phyloP scores from a whole-genome alignment of 768 basidiomycete genomes.

The Podaxis mareebaensis region DNA sequence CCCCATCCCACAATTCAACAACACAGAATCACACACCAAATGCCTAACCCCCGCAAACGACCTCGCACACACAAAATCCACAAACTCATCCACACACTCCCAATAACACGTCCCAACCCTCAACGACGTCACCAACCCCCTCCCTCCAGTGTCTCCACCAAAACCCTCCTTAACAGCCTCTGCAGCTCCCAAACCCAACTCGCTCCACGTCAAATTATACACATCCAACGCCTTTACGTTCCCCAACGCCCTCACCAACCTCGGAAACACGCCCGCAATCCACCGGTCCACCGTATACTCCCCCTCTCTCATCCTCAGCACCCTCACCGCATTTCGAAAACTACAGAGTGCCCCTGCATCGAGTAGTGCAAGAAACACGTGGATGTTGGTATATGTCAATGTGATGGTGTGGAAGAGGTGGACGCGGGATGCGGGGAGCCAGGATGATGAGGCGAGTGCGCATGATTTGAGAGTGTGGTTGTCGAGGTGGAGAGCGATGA shows the following conservation, averaged over 20 bases:
- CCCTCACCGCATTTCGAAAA: background rate
- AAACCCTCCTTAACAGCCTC: background rate
- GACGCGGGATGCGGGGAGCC: background rate
- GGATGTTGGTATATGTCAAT: background rate
- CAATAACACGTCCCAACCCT: constrained; percentile 14
- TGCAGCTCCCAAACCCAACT: background rate
- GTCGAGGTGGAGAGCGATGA: constrained; percentile 7
- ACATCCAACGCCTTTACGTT: background rate
- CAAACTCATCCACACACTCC: constrained; percentile 10
- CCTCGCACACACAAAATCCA: constrained; percentile 1
- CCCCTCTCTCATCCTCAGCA: constrained; percentile 10
- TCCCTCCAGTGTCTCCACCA: background rate
- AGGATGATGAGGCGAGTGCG: background rate
- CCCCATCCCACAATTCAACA: constrained; percentile 8
- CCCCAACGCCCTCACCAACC: background rate
- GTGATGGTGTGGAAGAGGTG: background rate
- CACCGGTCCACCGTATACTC: constrained; percentile 11
- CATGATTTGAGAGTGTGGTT: background rate
- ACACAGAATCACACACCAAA: constrained; percentile 13
- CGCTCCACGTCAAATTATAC: constrained; percentile 12
- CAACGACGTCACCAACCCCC: background rate
- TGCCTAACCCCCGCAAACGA: background rate
- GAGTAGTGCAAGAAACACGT: background rate
- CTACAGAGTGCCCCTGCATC: background rate
- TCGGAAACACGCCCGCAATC: background rate